Evolutionary conservation across 2,329 filamentous ascomycete genomes (phyloP), one percentile per base, ranked within the genome.

Genomic region (Paraphoma chrysanthemicola): DNA sequence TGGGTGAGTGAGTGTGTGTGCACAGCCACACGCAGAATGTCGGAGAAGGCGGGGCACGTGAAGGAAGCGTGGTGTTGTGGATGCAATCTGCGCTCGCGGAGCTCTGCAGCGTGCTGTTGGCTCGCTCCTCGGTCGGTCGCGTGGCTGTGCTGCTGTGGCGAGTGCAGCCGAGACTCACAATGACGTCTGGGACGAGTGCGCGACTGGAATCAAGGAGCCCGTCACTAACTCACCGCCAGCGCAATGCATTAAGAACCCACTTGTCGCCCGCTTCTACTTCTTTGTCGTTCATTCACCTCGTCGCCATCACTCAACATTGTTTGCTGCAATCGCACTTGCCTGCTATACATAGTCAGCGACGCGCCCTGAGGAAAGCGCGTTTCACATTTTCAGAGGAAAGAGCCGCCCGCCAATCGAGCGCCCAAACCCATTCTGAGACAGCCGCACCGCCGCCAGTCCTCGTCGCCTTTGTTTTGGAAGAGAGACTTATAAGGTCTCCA

Each of bases 281-380:
- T 54, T 56, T 48, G 54, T 59, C 61, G 42, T 53, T 64, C 53
- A 51, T 58, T 60, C 53, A 52, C 46, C 58, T 57, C 41, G 55
- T 58, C 59, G 52, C 53, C 54, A 51, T 43, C 51, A 54, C 53
- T 48, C 51, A 43, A 17, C 36, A 31, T 56, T 56, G 54, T 63
- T 61, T 53, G 57, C 56, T 57, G 59, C 62, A 51, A 52, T 63
- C 57, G 62, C 62, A 65, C 64, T 71, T 60, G 65, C 44, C 65
- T 46, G 49, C 70, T 77, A 73, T 73, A 69, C 66, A 69, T 73
- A 75, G 68, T 14, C 71, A 63, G 69, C 71, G 66, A 71, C 66
- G 72, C 74, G 74, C 72, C 74, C 71, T 23, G 23, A 23, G 23
- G 23, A 23, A 23, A 23, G 23, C 23, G 23, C 5, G 75, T 77